Percentiles rank a stretch among this genome's conserved stretches.
Evolutionary conservation across 495 filamentous ascomycete genomes (phyloP).

Genomic region (Penicillium waksmanii): DNA sequence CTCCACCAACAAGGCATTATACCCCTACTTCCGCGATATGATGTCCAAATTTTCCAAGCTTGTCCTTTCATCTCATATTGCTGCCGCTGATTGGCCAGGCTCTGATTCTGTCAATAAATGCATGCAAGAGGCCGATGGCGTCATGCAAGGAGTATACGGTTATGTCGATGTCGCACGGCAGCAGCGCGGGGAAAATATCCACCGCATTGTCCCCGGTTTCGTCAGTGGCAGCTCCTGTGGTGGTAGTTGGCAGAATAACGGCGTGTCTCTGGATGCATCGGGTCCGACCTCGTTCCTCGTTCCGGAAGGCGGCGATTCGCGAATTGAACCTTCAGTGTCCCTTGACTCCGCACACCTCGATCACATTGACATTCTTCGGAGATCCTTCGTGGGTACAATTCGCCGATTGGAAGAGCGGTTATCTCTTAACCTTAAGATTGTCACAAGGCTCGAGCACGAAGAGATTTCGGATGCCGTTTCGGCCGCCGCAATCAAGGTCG

Average conservation of each 20-base stretch:
- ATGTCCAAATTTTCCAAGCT: constrained; percentile 99
- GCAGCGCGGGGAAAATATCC: constrained; percentile 86
- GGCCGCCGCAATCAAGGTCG: constrained; percentile 70
- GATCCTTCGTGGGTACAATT: constrained; percentile 78
- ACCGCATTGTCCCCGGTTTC: constrained; percentile 89
- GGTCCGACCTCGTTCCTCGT: constrained; percentile 80
- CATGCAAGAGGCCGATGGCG: constrained; percentile 92
- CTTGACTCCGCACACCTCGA: constrained; percentile 80
- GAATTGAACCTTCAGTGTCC: constrained; percentile 68
- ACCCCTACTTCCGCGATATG: constrained; percentile 97
- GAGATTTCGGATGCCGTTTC: constrained; percentile 76
- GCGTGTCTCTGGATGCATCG: constrained; percentile 67
- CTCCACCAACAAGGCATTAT: constrained; percentile 91
- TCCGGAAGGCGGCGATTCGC: constrained; percentile 71
- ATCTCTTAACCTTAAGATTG: constrained; percentile 72
- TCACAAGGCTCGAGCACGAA: constrained; percentile 71
- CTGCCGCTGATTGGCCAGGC: constrained; percentile 87
- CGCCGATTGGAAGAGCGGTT: constrained; percentile 85
- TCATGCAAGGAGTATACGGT: constrained; percentile 88
- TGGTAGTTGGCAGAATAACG: constrained; percentile 94
- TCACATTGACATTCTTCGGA: constrained; percentile 79
- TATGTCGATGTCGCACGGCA: constrained; percentile 94
- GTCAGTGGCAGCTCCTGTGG: constrained; percentile 78
- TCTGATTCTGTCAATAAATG: constrained; percentile 91
- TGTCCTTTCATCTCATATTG: constrained; percentile 97